Percentiles rank a stretch among this genome's conserved stretches.
Evolutionary conservation across 192 early-diverging fungal genomes (phyloP).

Genomic region (Jimgerdemannia lactiflua): DNA sequence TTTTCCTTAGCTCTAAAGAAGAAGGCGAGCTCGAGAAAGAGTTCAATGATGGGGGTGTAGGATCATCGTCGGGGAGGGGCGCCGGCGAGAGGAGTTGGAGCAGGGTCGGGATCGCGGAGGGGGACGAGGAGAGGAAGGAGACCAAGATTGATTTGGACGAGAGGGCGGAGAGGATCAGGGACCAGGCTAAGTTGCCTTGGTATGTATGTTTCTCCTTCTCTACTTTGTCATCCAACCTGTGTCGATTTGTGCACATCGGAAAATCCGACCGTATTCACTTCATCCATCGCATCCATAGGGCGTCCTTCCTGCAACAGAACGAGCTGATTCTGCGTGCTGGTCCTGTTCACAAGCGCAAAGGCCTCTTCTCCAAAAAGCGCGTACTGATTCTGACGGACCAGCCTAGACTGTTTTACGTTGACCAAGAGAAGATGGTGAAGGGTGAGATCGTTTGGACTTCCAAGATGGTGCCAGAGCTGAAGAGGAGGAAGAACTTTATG

Average conservation of each 20-base stretch:
- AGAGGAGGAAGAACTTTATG: conserved; percentile 57
- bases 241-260: background rate
- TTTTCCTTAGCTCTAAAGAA: background rate
- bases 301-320: conserved; percentile 38
- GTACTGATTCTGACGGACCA: conserved; percentile 66
- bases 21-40: conserved; percentile 9
- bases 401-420: conserved; percentile 64
- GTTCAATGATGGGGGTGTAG: background rate
- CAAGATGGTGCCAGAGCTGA: conserved; percentile 52
- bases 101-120: no score
- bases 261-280: background rate
- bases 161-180: background rate
- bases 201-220: conserved; percentile 4
- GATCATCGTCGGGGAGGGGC: background rate
- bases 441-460: conserved; percentile 62
- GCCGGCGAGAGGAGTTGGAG: background rate
- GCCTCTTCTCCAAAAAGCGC: conserved; percentile 52
- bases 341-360: conserved; percentile 53
- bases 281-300: conserved; percentile 18
- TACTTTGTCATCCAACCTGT: background rate
- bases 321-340: conserved; percentile 63
- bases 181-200: conserved; percentile 14
- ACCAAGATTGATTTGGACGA: background rate
- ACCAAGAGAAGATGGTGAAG: conserved; percentile 48
- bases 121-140: no score